Percentiles rank a stretch among this genome's conserved stretches.
Evolutionary conservation across 2,329 filamentous ascomycete species (phyloP).

Genomic region (Coniochaeta ligniaria): DNA sequence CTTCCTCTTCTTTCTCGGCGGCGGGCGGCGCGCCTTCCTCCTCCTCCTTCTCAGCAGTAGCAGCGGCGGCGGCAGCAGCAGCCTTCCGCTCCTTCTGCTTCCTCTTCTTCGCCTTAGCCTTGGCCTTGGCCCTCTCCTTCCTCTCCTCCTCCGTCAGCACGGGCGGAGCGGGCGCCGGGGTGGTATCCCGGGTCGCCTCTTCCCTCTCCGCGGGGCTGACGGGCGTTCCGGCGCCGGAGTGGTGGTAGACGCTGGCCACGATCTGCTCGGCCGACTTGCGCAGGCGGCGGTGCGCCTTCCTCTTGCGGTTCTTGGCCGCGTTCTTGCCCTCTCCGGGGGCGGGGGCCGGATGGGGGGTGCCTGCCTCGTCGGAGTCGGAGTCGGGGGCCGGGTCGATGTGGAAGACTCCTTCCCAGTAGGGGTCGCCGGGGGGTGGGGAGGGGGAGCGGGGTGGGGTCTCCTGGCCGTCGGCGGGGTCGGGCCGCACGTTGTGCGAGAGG

Average conservation of each 20-base stretch:
- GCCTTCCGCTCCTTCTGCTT: neutral
- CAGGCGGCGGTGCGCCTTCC: neutral
- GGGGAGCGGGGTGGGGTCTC: neutral
- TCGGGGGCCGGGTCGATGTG: neutral
- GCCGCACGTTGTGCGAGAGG: neutral
- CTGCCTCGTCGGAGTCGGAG: neutral
- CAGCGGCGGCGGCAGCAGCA: neutral
- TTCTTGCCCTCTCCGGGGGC: neutral
- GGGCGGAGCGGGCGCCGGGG: neutral
- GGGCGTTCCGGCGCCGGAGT: neutral
- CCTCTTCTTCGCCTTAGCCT: neutral
- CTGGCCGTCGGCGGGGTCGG: neutral
- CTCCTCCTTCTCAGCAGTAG: neutral
- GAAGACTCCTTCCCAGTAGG: neutral
- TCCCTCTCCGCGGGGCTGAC: neutral
- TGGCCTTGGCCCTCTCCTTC: neutral
- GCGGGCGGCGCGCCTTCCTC: neutral
- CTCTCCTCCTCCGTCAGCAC: neutral
- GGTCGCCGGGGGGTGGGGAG: neutral
- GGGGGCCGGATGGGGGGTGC: too few species aligned
- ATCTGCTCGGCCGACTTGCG: neutral
- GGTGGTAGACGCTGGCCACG: neutral
- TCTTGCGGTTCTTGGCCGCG: neutral
- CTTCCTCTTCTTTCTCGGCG: too few species aligned
- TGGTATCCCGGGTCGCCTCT: neutral